These are phyloP conservation scores for Spathaspora passalidarum DNA, from an alignment of 805 yeast genomes.

Conservation along the genomic window DNA sequence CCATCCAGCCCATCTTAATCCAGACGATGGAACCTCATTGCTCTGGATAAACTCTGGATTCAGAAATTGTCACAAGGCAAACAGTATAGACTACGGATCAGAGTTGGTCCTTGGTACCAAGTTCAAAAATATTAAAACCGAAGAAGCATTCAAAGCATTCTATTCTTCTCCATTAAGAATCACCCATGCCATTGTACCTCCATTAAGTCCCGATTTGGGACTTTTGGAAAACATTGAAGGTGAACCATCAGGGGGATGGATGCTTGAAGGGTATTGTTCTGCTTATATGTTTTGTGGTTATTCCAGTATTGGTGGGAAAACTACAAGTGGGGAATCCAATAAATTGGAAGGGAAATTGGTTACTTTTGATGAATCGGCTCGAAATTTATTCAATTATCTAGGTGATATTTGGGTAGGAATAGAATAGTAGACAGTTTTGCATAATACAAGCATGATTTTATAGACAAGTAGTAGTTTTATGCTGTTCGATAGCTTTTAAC, in stretches of 20 bases:
- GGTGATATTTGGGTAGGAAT: constrained; percentile 46
- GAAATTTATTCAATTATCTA: constrained; percentile 32
- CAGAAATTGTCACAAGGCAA: constrained; percentile 27
- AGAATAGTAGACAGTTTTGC: background rate
- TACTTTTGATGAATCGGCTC: constrained; percentile 27
- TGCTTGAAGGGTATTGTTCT: constrained; percentile 20
- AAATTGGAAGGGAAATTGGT: constrained; percentile 45
- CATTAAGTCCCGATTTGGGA: constrained; percentile 21
- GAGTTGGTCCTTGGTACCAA: constrained; percentile 14
- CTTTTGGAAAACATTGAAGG: constrained; percentile 20
- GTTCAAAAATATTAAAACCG: constrained; percentile 14
- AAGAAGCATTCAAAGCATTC: constrained; percentile 20
- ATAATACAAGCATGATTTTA: background rate
- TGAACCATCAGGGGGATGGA: constrained; percentile 22
- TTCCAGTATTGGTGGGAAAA: constrained; percentile 36
- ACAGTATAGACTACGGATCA: constrained; percentile 17
- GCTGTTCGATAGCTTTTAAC: too few species aligned
- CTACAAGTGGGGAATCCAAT: constrained; percentile 23
- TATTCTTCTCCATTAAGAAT: constrained; percentile 21
- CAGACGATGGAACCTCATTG: constrained; percentile 30
- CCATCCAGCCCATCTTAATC: constrained; percentile 40
- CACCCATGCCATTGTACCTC: constrained; percentile 24
- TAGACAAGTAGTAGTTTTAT: too few species aligned
- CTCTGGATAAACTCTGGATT: constrained; percentile 45
- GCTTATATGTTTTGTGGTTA: constrained; percentile 30